These are phyloP conservation scores for Lobosporangium transversale DNA, from an alignment of 192 early-diverging fungal species.

Conservation along the genomic window DNA sequence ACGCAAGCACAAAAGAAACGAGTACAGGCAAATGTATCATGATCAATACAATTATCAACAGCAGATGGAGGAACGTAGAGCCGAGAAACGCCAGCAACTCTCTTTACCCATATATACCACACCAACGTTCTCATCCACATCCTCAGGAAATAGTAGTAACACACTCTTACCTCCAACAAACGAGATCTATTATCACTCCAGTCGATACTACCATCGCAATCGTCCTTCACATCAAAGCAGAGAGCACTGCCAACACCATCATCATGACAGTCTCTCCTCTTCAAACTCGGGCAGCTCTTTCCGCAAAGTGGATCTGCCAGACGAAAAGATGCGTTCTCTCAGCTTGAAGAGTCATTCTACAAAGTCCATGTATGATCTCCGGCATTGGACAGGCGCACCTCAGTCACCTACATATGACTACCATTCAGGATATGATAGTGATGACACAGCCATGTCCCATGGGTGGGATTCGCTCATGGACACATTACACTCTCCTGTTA, in stretches of 20 bases:
- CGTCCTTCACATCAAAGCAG: neutral
- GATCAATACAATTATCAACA: slow-evolving; percentile 24
- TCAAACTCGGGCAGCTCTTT: slow-evolving; percentile 11
- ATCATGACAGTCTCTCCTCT: slow-evolving; percentile 23
- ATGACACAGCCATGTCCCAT: slow-evolving; percentile 27
- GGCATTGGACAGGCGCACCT: slow-evolving; percentile 28
- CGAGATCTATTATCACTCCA: slow-evolving; percentile 34
- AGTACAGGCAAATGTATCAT: slow-evolving; percentile 44
- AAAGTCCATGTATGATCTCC: slow-evolving; percentile 50
- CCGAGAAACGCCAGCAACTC: slow-evolving; percentile 26
- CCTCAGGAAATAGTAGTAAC: neutral
- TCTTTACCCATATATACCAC: slow-evolving; percentile 34
- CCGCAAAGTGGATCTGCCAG: slow-evolving; percentile 2
- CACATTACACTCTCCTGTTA: slow-evolving; percentile 31
- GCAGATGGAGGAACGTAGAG: slow-evolving; percentile 9
- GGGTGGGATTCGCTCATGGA: slow-evolving; percentile 48
- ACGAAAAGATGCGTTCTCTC: slow-evolving; percentile 25
- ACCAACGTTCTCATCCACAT: neutral
- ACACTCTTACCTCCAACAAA: neutral
- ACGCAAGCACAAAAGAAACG: slow-evolving; percentile 29
- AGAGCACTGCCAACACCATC: neutral
- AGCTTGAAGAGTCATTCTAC: slow-evolving; percentile 40
- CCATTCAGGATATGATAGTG: slow-evolving; percentile 31
- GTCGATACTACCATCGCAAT: slow-evolving; percentile 17
- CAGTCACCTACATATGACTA: slow-evolving; percentile 25